Conservation (phyloP, 306 rosid genomes). For the Cucurbita ficifolia region DNA sequence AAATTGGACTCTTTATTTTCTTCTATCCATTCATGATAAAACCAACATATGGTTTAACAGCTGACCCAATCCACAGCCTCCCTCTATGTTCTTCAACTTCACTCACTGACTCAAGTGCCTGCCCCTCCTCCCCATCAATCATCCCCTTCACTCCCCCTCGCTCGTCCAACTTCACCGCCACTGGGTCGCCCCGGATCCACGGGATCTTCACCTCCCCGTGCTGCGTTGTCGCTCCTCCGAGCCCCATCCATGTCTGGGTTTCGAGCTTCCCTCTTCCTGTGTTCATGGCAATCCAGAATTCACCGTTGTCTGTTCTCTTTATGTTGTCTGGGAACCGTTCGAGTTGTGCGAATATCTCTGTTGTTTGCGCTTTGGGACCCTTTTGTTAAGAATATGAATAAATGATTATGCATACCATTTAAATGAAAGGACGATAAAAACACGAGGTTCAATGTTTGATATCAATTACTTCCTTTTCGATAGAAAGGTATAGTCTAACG, state of each 20-base stretch:
- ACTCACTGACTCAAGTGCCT: slow-evolving; percentile 26
- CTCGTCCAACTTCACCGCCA: slow-evolving; percentile 26
- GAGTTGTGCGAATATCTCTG: slow-evolving; percentile 18
- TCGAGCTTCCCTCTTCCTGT: slow-evolving; percentile 17
- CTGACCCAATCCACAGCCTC: slow-evolving; percentile 45
- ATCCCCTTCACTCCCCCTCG: slow-evolving; percentile 22
- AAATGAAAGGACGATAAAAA: background rate
- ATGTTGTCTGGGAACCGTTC: slow-evolving; percentile 41
- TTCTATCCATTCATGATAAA: slow-evolving; percentile 1
- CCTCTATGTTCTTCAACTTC: slow-evolving; percentile 38
- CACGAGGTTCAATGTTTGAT: background rate
- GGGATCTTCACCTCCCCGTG: background rate
- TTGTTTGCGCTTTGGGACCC: slow-evolving; percentile 6
- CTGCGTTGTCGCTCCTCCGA: background rate
- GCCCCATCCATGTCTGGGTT: background rate
- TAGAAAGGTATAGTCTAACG: too few species aligned
- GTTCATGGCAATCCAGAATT: slow-evolving; percentile 42
- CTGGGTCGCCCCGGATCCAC: slow-evolving; percentile 17
- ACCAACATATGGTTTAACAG: slow-evolving; percentile 24
- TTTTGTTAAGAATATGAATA: background rate
- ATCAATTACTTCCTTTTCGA: too few species aligned
- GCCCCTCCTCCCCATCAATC: slow-evolving; percentile 29
- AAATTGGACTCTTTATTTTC: background rate
- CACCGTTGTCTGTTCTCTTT: slow-evolving; percentile 23
- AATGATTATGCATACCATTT: background rate